Conservation (phyloP, 495 filamentous ascomycete species). For the Chaetomidium leptoderma region DNA sequence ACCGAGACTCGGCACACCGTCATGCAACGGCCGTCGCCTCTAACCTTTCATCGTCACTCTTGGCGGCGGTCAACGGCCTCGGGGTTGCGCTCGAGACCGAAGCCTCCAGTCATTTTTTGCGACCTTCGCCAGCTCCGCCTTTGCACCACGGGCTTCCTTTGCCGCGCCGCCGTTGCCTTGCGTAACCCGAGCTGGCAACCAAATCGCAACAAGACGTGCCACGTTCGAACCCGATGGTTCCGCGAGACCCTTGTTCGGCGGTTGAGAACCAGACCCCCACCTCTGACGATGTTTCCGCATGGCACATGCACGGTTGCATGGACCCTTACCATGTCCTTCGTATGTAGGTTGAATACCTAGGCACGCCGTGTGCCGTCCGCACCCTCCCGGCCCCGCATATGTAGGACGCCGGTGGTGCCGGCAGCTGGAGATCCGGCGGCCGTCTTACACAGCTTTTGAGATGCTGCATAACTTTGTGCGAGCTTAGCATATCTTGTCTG, state of each 20-base stretch:
- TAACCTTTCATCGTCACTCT: neutral
- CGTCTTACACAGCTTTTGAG: neutral
- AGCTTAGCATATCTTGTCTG: too few species aligned
- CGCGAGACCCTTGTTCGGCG: neutral
- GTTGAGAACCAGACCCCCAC: neutral
- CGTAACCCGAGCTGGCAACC: too few species aligned
- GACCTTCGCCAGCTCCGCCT: neutral
- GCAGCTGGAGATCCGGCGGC: neutral
- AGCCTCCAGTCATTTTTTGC: neutral
- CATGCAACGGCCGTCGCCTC: neutral
- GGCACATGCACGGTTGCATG: neutral
- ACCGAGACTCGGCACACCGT: slow-evolving; percentile 3
- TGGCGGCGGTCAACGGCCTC: slow-evolving; percentile 10
- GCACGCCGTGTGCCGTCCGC: neutral
- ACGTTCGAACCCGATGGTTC: neutral
- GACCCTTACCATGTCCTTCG: neutral
- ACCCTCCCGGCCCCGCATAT: neutral
- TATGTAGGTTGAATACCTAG: too few species aligned
- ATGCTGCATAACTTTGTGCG: neutral
- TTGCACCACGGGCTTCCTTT: too few species aligned
- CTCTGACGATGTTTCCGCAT: neutral
- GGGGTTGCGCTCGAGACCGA: slow-evolving; percentile 11
- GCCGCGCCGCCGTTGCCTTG: too few species aligned
- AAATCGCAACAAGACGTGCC: too few species aligned
- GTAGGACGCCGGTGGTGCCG: neutral